A percentile compares a stretch with the other conserved stretches of the same genome.
phyloP scores from a whole-genome alignment of 495 filamentous ascomycete genomes.

The Xylaria acuta region DNA sequence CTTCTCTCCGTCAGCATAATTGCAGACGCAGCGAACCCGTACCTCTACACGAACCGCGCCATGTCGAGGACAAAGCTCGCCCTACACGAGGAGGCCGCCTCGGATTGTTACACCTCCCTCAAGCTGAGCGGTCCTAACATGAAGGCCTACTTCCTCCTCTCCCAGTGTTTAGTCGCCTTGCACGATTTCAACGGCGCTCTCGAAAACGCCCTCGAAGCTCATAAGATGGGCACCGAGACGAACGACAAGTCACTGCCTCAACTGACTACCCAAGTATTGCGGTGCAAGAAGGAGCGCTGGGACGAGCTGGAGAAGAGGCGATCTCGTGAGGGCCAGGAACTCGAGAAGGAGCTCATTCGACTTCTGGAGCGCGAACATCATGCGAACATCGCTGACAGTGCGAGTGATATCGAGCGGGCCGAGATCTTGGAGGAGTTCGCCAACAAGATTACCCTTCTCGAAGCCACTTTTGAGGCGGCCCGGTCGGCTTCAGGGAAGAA shows the following conservation, averaged over 20 bases:
- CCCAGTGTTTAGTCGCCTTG: constrained; percentile 80
- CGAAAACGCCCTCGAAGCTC: constrained; percentile 72
- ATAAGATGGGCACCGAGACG: constrained; percentile 68
- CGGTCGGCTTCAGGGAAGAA: constrained; percentile 54
- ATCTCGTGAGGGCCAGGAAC: constrained; percentile 50
- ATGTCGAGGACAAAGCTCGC: constrained; percentile 78
- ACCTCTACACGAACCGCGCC: constrained; percentile 86
- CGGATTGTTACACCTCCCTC: constrained; percentile 79
- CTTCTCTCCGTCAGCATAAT: constrained; percentile 52
- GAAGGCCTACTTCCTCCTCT: constrained; percentile 85
- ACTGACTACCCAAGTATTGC: constrained; percentile 71
- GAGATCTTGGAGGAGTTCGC: constrained; percentile 62
- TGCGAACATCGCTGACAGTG: constrained; percentile 31
- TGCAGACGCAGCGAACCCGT: constrained; percentile 64
- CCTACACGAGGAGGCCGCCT: constrained; percentile 76
- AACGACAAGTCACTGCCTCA: constrained; percentile 66
- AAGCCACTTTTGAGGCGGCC: constrained; percentile 67
- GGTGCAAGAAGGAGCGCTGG: constrained; percentile 81
- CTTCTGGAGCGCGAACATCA: constrained; percentile 45
- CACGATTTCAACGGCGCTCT: constrained; percentile 78
- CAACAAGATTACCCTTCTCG: constrained; percentile 64
- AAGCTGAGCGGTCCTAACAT: constrained; percentile 68
- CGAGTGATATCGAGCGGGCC: constrained; percentile 47
- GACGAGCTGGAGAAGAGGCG: constrained; percentile 61
- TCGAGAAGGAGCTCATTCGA: constrained; percentile 61